Conservation (phyloP, 495 filamentous ascomycete species). For the Xylaria flabelliformis region DNA sequence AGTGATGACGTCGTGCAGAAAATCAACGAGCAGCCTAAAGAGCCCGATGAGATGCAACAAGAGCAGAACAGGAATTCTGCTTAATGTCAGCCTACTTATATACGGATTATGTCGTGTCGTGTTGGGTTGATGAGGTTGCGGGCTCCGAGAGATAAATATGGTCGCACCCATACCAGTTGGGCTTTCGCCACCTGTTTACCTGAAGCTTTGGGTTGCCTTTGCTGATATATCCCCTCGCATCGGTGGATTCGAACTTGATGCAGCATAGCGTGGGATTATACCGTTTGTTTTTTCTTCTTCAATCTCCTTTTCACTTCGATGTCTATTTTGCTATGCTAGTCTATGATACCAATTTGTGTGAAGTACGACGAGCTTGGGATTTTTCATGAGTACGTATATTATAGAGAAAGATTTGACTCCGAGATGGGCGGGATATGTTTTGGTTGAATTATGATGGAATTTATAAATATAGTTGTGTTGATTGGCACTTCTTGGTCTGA, state of each 20-base stretch:
- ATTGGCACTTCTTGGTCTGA: neutral
- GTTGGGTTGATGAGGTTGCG: neutral
- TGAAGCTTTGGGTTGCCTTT: neutral
- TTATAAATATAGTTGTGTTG: neutral
- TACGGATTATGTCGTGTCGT: neutral
- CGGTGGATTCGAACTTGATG: neutral
- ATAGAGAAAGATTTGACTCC: too few species aligned
- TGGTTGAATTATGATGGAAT: neutral
- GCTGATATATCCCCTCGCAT: neutral
- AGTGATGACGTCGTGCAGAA: neutral
- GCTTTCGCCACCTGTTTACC: neutral
- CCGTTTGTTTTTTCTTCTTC: neutral
- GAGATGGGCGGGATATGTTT: neutral
- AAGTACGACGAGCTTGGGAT: neutral
- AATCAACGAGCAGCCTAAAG: neutral
- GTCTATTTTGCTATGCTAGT: neutral
- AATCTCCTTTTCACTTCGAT: neutral
- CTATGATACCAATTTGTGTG: neutral
- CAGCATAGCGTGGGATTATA: conserved; percentile 38
- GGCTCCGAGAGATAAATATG: neutral
- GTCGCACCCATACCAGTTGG: neutral
- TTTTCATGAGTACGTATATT: neutral
- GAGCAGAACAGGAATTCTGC: neutral
- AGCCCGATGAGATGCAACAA: neutral
- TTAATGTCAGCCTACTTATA: neutral